These are phyloP conservation scores for Rhinocladiella similis DNA, from an alignment of 2,329 filamentous ascomycete species.

Conservation along the genomic window DNA sequence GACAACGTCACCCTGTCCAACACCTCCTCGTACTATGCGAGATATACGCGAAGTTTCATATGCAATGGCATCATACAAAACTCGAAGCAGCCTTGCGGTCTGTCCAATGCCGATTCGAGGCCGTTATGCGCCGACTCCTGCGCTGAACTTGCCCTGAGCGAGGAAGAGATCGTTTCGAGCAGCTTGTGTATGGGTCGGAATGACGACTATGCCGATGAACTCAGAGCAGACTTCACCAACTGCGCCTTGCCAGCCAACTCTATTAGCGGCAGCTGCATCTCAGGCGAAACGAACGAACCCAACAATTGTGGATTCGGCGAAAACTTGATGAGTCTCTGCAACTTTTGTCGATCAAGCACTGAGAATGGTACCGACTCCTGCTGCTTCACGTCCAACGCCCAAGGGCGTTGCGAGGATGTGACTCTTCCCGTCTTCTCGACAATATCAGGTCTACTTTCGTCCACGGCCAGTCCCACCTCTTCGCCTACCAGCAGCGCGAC, in stretches of 20 bases:
- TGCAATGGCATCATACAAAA: slow-evolving; percentile 95
- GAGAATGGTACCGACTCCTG: slow-evolving; percentile 93
- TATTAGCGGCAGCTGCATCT: slow-evolving; percentile 72
- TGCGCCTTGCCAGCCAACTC: slow-evolving; percentile 82
- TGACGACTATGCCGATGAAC: slow-evolving; percentile 68
- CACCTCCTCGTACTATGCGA: slow-evolving; percentile 80
- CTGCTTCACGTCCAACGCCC: slow-evolving; percentile 79
- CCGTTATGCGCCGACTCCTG: slow-evolving; percentile 90
- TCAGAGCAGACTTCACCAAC: slow-evolving; percentile 88
- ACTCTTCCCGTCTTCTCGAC: slow-evolving; percentile 70
- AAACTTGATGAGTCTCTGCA: slow-evolving; percentile 74
- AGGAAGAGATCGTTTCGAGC: slow-evolving; percentile 79
- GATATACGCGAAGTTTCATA: slow-evolving; percentile 87
- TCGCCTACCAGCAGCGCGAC: slow-evolving; percentile 64
- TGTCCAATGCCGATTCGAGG: slow-evolving; percentile 63
- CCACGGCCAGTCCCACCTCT: slow-evolving; percentile 60
- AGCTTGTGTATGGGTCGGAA: slow-evolving; percentile 69
- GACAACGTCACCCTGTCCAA: slow-evolving; percentile 73
- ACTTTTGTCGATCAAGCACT: slow-evolving; percentile 80
- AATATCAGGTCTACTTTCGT: slow-evolving; percentile 61
- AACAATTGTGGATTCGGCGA: slow-evolving; percentile 81
- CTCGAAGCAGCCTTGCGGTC: slow-evolving; percentile 68
- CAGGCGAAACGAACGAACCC: slow-evolving; percentile 76
- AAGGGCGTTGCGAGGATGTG: slow-evolving; percentile 72
- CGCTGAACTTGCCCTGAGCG: slow-evolving; percentile 82